Evolutionary conservation across 169 alveolate genomes (phyloP), one percentile per base, ranked within the genome.

Genomic region (Theileria equi): DNA sequence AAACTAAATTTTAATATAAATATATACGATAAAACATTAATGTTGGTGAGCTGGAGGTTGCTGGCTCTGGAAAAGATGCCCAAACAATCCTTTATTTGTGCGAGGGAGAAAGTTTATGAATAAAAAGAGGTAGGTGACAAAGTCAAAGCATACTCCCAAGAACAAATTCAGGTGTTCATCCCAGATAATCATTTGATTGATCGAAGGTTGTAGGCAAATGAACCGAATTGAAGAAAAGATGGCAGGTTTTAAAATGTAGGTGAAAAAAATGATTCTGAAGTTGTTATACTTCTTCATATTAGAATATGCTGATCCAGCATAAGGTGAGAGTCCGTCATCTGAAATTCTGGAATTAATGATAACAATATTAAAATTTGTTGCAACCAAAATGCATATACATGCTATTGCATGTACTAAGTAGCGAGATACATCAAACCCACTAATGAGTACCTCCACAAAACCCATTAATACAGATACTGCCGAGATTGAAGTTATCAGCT

Each of bases 131-230:
- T 77, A 50, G 1, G 68, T 2, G 5, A 52, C 29, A 16, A 57
- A 67, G 32, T 77, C 76, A 23, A 57, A 77, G 23, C 45, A n/a
- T 41, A 77, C 31, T 31, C 68, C 77, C n/a, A 77, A 11, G 61
- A 77, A 67, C 7, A 77, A 76, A 44, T 57, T 66, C 41, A 77
- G 45, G 61, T 77, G 86, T 57, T 77, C 74, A 41, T 77, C 86
- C 86, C 86, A 77, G 44, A 77, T 49, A 68, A 68, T 62, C 41
- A 23, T 41, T 19, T 53, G 86, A 25, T 65, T 74, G 21, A 59
- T 34, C 2, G 81, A 32, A 28, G 68, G 36, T 34, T 58, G 73
- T 11, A 77, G 76, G 41, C 81, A 65, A 34, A 77, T 32, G 25
- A 31, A 21, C 6, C 77, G 34, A 5, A 77, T 19, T 17, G 31